These are phyloP conservation scores for Cutaneotrichosporon cavernicola DNA, from an alignment of 1,284 basidiomycete genomes.

Conservation along the genomic window DNA sequence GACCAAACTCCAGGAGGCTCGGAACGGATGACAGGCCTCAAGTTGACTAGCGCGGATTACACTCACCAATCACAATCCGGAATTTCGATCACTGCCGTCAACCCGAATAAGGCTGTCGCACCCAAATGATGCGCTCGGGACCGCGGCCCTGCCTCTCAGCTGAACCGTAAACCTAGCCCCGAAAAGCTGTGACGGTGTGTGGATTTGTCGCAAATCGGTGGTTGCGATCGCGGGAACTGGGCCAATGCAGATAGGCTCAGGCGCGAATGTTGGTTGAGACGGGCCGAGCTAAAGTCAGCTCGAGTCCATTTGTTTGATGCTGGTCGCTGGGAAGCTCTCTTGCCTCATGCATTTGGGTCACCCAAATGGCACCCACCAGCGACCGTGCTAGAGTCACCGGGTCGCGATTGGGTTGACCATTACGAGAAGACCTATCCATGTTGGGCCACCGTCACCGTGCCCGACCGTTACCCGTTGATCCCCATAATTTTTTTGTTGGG, in stretches of 20 bases:
- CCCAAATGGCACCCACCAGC: neutral
- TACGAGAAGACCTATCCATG: neutral
- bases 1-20: too few species aligned
- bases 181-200: neutral
- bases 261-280: neutral
- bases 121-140: neutral
- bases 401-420: neutral
- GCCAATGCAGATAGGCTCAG: neutral
- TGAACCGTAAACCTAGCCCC: neutral
- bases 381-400: neutral
- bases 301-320: neutral
- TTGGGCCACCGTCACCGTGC: neutral
- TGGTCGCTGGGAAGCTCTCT: too few species aligned
- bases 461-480: neutral
- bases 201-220: too few species aligned
- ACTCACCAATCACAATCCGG: too few species aligned
- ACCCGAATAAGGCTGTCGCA: neutral
- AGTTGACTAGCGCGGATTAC: too few species aligned
- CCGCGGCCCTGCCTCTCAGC: neutral
- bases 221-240: neutral
- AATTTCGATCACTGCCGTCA: neutral
- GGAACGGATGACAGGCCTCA: too few species aligned
- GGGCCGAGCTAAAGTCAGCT: slow-evolving; percentile 1
- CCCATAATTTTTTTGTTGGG: neutral
- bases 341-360: too few species aligned